phyloP scores from a whole-genome alignment of 768 basidiomycete species.

The Russula dissimulans region DNA sequence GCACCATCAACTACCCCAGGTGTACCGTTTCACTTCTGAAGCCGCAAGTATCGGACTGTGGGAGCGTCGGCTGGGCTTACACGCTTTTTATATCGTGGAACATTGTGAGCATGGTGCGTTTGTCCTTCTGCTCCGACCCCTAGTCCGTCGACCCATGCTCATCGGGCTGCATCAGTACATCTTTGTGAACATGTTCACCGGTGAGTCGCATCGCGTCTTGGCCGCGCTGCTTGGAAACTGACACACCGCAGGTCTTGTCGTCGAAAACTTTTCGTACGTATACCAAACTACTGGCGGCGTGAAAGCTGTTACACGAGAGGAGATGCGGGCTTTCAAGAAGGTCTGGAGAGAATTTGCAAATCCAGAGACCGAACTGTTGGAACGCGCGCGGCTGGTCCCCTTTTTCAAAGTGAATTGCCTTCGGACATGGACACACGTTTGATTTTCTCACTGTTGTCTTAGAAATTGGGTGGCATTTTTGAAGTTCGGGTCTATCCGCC shows the following conservation, averaged over 20 bases:
- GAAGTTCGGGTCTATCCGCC: conserved; percentile 79
- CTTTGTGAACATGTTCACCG: conserved; percentile 93
- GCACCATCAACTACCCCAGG: conserved; percentile 66
- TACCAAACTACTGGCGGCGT: conserved; percentile 82
- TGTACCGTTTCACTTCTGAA: conserved; percentile 51
- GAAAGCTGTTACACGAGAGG: conserved; percentile 74
- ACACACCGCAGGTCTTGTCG: conserved; percentile 59
- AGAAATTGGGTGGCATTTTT: conserved; percentile 83
- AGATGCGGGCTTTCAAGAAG: conserved; percentile 93
- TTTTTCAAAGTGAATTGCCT: conserved; percentile 71
- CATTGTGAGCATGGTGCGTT: conserved; percentile 78
- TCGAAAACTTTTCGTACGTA: conserved; percentile 93
- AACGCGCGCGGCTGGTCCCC: conserved; percentile 55
- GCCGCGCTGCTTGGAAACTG: not conserved
- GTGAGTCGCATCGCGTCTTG: conserved; percentile 29
- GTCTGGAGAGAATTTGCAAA: conserved; percentile 84
- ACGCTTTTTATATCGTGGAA: conserved; percentile 92
- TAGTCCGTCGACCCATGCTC: not conserved
- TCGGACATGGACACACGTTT: not conserved
- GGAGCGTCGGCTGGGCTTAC: conserved; percentile 75
- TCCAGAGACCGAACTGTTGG: conserved; percentile 68
- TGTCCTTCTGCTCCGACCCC: not conserved
- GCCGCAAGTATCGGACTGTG: conserved; percentile 73
- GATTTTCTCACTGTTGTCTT: not conserved
- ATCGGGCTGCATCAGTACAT: conserved; percentile 55